These are phyloP conservation scores for Aspergillus niger DNA, from an alignment of 2,329 filamentous ascomycete genomes.

Conservation along the genomic window DNA sequence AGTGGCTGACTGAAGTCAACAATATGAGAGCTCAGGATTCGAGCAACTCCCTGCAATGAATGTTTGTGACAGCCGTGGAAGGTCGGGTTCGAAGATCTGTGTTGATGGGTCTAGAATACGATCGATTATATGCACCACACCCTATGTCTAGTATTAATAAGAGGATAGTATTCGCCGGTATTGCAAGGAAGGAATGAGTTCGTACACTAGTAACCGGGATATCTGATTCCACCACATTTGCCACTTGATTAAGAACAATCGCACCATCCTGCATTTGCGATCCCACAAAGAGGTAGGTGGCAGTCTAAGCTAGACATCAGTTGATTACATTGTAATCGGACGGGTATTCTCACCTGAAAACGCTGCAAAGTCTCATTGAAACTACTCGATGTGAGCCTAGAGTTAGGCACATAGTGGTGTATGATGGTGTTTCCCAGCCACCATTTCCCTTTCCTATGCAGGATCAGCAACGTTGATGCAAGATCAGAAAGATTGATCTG, in stretches of 20 bases:
- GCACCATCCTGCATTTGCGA: background rate
- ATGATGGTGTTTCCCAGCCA: slow-evolving; percentile 9
- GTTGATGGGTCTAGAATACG: slow-evolving; percentile 4
- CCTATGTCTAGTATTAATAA: background rate
- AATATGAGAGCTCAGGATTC: slow-evolving; percentile 4
- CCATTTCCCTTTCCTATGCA: slow-evolving; percentile 6
- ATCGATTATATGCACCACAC: slow-evolving; percentile 5
- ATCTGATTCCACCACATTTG: slow-evolving; percentile 3
- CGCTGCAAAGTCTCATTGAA: slow-evolving; percentile 6
- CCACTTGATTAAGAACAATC: slow-evolving; percentile 8
- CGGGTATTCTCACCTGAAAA: background rate
- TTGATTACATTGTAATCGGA: fast-evolving
- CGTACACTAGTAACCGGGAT: background rate
- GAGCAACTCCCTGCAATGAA: slow-evolving; percentile 11
- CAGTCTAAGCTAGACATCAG: background rate
- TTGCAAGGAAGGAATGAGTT: background rate
- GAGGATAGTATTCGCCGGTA: background rate
- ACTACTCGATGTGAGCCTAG: background rate
- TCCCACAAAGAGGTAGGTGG: slow-evolving; percentile 4
- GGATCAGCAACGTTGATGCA: background rate
- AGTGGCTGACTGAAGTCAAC: background rate
- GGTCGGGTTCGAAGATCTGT: background rate
- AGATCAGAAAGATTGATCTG: too few species aligned
- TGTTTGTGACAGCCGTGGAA: slow-evolving; percentile 4
- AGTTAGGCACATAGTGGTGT: slow-evolving; percentile 11